These are phyloP conservation scores for Hyaloscypha variabilis DNA, from an alignment of 495 filamentous ascomycete species.

Conservation along the genomic window DNA sequence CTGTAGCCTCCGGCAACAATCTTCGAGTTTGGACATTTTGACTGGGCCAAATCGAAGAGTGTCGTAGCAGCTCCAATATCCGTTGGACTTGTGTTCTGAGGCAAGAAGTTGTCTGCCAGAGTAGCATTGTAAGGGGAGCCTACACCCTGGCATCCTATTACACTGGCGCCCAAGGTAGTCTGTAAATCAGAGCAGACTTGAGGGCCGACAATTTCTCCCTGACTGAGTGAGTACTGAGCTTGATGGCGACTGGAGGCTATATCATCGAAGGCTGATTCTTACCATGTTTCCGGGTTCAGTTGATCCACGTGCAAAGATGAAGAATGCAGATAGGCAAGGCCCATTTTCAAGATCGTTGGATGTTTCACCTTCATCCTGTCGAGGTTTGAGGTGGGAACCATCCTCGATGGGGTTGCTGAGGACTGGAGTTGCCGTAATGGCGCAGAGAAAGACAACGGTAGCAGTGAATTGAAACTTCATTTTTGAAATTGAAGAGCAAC, in stretches of 20 bases:
- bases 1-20: constrained; percentile 29
- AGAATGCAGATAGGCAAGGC: not conserved
- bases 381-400: constrained; percentile 1
- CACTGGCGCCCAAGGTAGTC: constrained; percentile 37
- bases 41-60: constrained; percentile 18
- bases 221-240: not conserved
- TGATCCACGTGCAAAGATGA: constrained; percentile 49
- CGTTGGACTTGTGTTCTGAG: constrained; percentile 19
- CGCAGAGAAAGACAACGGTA: not conserved
- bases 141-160: constrained; percentile 44
- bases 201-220: constrained; percentile 43
- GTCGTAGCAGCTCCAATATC: constrained; percentile 18
- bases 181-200: constrained; percentile 37
- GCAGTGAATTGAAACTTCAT: constrained; percentile 17
- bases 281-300: constrained; percentile 58
- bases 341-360: constrained; percentile 12
- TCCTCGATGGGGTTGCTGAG: not conserved
- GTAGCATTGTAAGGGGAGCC: constrained; percentile 38
- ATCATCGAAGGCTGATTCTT: constrained; percentile 16
- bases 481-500: not conserved
- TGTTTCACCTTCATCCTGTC: not conserved
- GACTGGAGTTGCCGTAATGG: constrained; percentile 15
- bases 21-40: constrained; percentile 19
- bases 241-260: not conserved
- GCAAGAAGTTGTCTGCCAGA: constrained; percentile 41